Percentiles rank a stretch among this genome's conserved stretches.
Evolutionary conservation across 495 filamentous ascomycete species (phyloP).

Genomic region (Penicillium waksmanii): DNA sequence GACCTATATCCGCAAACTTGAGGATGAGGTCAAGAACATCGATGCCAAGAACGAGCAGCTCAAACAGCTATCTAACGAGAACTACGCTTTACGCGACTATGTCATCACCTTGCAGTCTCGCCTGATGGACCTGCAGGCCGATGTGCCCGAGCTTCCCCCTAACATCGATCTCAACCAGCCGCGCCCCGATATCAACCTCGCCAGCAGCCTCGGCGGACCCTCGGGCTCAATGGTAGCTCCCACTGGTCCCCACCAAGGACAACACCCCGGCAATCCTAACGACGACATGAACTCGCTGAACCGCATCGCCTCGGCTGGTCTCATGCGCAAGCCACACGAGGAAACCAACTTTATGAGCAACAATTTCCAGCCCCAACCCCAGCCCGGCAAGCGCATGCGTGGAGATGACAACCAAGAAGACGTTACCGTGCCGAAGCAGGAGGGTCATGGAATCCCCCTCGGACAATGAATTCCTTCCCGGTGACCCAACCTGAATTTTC

Average conservation of each 20-base stretch:
- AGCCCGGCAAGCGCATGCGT: slow-evolving; percentile 39
- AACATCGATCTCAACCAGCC: slow-evolving; percentile 59
- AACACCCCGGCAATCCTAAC: slow-evolving; percentile 33
- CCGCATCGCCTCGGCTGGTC: slow-evolving; percentile 49
- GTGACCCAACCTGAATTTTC: neutral
- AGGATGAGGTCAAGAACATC: slow-evolving; percentile 83
- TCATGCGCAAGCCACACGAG: slow-evolving; percentile 52
- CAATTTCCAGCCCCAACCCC: slow-evolving; percentile 39
- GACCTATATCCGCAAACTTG: slow-evolving; percentile 94
- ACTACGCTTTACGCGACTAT: slow-evolving; percentile 89
- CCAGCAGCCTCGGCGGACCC: slow-evolving; percentile 21
- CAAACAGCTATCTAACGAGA: slow-evolving; percentile 79
- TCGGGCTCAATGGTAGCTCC: slow-evolving; percentile 15
- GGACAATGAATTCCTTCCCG: neutral
- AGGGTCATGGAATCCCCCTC: slow-evolving; percentile 14
- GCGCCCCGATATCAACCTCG: slow-evolving; percentile 35
- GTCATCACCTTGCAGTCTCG: slow-evolving; percentile 86
- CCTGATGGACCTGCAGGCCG: slow-evolving; percentile 81
- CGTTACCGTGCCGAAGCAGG: slow-evolving; percentile 34
- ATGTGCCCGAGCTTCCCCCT: slow-evolving; percentile 79
- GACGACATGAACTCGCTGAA: slow-evolving; percentile 53
- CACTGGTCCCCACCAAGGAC: slow-evolving; percentile 27
- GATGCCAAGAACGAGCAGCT: slow-evolving; percentile 68
- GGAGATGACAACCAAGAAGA: slow-evolving; percentile 38
- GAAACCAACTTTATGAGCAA: slow-evolving; percentile 37